Evolutionary conservation across 768 basidiomycete species (phyloP).

Genomic region (Hebeloma cylindrosporum): DNA sequence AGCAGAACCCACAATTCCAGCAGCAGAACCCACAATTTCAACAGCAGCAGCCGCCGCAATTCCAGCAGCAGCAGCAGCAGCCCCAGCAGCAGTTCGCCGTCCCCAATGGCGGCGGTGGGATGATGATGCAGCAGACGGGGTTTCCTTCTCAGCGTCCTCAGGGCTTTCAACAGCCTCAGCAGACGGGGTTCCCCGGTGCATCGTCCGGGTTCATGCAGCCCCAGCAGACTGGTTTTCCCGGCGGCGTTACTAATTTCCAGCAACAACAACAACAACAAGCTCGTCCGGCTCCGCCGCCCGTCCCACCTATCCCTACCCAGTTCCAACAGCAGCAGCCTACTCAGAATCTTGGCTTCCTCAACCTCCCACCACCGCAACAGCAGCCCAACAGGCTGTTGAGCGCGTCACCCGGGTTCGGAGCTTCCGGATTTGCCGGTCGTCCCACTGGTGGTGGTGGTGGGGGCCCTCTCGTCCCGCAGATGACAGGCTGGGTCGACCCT

Average conservation of each 20-base stretch:
- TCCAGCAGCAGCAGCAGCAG: slow-evolving; percentile 39
- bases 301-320: slow-evolving; percentile 62
- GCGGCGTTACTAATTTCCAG: slow-evolving; percentile 38
- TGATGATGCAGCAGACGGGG: slow-evolving; percentile 66
- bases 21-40: slow-evolving; percentile 44
- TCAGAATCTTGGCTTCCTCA: slow-evolving; percentile 41
- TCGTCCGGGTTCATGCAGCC: slow-evolving; percentile 46
- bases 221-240: slow-evolving; percentile 55
- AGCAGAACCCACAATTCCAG: slow-evolving; percentile 48
- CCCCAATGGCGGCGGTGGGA: slow-evolving; percentile 38
- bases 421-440: slow-evolving; percentile 47
- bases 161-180: slow-evolving; percentile 60
- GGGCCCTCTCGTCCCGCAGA: slow-evolving; percentile 63
- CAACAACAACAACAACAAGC: slow-evolving; percentile 48
- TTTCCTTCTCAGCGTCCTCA: slow-evolving; percentile 42
- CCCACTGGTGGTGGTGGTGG: slow-evolving; percentile 57
- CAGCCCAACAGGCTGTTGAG: slow-evolving; percentile 53
- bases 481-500: slow-evolving; percentile 82
- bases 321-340: slow-evolving; percentile 60
- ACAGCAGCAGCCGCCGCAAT: slow-evolving; percentile 42
- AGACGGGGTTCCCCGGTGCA: slow-evolving; percentile 48
- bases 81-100: slow-evolving; percentile 37
- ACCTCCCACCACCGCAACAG: slow-evolving; percentile 38
- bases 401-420: slow-evolving; percentile 52
- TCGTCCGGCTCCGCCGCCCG: slow-evolving; percentile 51